Conservation (phyloP, 768 basidiomycete genomes). For the Dentipellis sp. region DNA sequence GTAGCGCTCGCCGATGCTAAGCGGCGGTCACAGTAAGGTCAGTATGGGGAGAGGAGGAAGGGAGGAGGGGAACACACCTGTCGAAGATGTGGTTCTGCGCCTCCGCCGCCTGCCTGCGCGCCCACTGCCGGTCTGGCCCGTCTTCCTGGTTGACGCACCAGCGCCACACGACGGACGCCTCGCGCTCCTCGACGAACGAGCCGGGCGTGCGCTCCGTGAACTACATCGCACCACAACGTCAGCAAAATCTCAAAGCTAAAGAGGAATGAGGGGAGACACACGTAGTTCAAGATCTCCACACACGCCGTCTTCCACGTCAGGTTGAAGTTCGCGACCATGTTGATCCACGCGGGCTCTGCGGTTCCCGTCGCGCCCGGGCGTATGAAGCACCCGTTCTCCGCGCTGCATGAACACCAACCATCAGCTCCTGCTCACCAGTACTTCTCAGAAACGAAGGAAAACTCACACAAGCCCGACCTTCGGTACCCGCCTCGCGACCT, state of each 20-base stretch:
- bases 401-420: constrained; percentile 28
- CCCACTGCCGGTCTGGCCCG: constrained; percentile 60
- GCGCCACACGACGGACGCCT: constrained; percentile 77
- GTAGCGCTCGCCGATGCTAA: constrained; percentile 71
- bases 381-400: constrained; percentile 85
- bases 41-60: background rate
- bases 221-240: constrained; percentile 26
- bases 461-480: constrained; percentile 70
- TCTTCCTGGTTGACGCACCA: constrained; percentile 57
- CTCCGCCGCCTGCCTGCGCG: constrained; percentile 77
- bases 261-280: constrained; percentile 28
- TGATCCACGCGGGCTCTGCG: constrained; percentile 51
- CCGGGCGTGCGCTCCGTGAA: constrained; percentile 86
- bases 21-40: background rate
- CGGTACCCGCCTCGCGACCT: constrained; percentile 49
- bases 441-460: too few species aligned
- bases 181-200: constrained; percentile 76
- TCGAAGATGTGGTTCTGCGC: constrained; percentile 92
- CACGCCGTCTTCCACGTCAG: constrained; percentile 75
- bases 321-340: constrained; percentile 72
- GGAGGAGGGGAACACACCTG: constrained; percentile 27
- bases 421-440: background rate
- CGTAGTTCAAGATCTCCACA: constrained; percentile 77
- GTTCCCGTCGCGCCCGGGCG: constrained; percentile 35
- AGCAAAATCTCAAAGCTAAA: background rate